A percentile compares a stretch with the other conserved stretches of the same genome.
These are phyloP conservation scores for Cutaneotrichosporon mucoides DNA, from an alignment of 1,284 basidiomycete species.

Conservation along the genomic window DNA sequence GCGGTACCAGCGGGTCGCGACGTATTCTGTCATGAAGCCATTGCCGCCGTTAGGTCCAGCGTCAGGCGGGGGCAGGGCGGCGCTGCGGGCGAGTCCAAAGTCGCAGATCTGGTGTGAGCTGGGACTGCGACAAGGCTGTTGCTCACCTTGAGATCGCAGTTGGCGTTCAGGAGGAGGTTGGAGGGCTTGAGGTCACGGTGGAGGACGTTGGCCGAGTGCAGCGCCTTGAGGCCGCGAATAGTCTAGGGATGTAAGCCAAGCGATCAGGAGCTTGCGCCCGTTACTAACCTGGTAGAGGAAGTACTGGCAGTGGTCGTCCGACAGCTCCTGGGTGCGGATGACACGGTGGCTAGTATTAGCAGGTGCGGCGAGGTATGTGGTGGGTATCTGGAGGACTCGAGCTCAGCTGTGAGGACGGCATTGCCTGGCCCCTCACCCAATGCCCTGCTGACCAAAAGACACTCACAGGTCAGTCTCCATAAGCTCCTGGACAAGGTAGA, in stretches of 20 bases:
- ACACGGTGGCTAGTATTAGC: constrained; percentile 55
- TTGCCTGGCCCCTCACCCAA: no score
- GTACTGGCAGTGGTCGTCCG: constrained; percentile 91
- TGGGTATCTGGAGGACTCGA: no score
- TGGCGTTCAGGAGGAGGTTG: constrained; percentile 60
- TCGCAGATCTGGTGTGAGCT: constrained; percentile 64
- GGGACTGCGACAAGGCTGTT: neutral
- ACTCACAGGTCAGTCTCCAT: constrained; percentile 59
- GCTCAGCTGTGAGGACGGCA: no score
- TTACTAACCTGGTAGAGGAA: constrained; percentile 79
- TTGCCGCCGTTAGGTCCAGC: constrained; percentile 70
- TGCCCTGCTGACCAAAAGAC: neutral
- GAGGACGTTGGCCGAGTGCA: constrained; percentile 84
- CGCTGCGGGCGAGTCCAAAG: constrained; percentile 83
- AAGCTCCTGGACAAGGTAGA: constrained; percentile 60
- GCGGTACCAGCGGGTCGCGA: constrained; percentile 89
- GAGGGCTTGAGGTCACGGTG: constrained; percentile 94
- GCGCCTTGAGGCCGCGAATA: constrained; percentile 81
- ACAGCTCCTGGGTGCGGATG: constrained; percentile 71
- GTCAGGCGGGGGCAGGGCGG: constrained; percentile 67
- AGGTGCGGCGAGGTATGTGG: neutral
- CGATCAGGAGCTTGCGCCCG: neutral
- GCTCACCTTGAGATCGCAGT: constrained; percentile 84
- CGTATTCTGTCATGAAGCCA: constrained; percentile 93
- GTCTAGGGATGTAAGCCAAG: constrained; percentile 54